A percentile compares a stretch with the other conserved stretches of the same genome.
Conservation (phyloP, 495 filamentous ascomycete species). For the Viridothelium virens region DNA sequence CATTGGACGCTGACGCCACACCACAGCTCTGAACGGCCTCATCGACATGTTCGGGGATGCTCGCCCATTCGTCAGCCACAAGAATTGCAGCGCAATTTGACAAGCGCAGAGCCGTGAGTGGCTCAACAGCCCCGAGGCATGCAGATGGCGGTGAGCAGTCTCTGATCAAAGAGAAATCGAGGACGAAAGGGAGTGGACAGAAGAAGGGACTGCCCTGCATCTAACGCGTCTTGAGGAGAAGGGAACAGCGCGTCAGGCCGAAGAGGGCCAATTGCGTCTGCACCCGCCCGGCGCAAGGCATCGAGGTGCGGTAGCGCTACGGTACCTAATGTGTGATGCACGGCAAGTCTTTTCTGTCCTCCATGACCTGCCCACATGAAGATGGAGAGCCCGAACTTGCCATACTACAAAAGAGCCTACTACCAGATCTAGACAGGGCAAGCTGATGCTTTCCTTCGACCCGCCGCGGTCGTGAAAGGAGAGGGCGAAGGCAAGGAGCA, state of each 20-base stretch:
- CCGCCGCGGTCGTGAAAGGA: neutral
- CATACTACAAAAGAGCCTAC: neutral
- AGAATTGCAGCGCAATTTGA: neutral
- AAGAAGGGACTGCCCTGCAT: slow-evolving; percentile 2
- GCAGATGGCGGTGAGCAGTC: slow-evolving; percentile 7
- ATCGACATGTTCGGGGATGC: neutral
- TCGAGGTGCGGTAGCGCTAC: neutral
- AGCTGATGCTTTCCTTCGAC: neutral
- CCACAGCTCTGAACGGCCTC: neutral
- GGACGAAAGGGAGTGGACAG: slow-evolving; percentile 1
- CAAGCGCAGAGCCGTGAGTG: neutral
- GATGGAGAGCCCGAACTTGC: neutral
- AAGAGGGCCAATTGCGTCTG: neutral
- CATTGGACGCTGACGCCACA: slow-evolving; percentile 3
- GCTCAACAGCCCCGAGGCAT: neutral
- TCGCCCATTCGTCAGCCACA: neutral
- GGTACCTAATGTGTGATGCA: neutral
- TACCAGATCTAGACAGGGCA: neutral
- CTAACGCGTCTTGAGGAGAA: neutral
- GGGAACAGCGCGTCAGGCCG: neutral
- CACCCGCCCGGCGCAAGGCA: neutral
- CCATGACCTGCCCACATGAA: neutral
- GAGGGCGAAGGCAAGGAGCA: neutral
- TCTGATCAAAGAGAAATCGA: neutral
- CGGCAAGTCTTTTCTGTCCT: neutral